These are phyloP conservation scores for Berberis vulgaris DNA, from an alignment of 164 flowering plant genomes.

Conservation along the genomic window DNA sequence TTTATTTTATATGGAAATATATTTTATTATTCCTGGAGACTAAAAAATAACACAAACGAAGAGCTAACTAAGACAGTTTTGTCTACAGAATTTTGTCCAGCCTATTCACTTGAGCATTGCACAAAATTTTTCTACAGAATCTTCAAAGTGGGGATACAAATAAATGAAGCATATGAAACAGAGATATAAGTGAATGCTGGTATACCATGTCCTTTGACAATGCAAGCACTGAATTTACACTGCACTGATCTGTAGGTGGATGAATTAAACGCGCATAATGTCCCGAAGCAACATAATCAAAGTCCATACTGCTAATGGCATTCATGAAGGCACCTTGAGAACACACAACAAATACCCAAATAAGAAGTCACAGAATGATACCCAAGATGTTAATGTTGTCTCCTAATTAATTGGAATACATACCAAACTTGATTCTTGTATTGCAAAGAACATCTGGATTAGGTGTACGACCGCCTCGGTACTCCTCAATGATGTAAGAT, in stretches of 20 bases:
- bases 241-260: slow-evolving; percentile 24
- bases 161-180: not conserved
- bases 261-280: slow-evolving; percentile 90
- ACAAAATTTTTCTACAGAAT: too few species aligned
- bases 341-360: slow-evolving; percentile 4
- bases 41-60: too few species aligned
- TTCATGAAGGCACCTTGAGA: slow-evolving; percentile 85
- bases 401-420: slow-evolving; percentile 10
- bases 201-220: slow-evolving; percentile 76
- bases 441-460: slow-evolving; percentile 98
- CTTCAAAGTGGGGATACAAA: too few species aligned
- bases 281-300: slow-evolving; percentile 90
- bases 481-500: slow-evolving; percentile 82
- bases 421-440: slow-evolving; percentile 95
- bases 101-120: too few species aligned
- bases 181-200: not conserved
- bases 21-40: too few species aligned
- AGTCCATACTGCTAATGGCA: slow-evolving; percentile 64
- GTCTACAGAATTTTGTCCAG: too few species aligned
- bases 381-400: not conserved
- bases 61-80: too few species aligned
- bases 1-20: too few species aligned
- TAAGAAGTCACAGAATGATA: not conserved
- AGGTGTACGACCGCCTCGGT: slow-evolving; percentile 84
- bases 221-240: slow-evolving; percentile 46